Percentiles rank a stretch among this genome's conserved stretches.
These are phyloP conservation scores for Fraxinus nigra DNA, from an alignment of 305 asterid genomes.

Conservation along the genomic window DNA sequence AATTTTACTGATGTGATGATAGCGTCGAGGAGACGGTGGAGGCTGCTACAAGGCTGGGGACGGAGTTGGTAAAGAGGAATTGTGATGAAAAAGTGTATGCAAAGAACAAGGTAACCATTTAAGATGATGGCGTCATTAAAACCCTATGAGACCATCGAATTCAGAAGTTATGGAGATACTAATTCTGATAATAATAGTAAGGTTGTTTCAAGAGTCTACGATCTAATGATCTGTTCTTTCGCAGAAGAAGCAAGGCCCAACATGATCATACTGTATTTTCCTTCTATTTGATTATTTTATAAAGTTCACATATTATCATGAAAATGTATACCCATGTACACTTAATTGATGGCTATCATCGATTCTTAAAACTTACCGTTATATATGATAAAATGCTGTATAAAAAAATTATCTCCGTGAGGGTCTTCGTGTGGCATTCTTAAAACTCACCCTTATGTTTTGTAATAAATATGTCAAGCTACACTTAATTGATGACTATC, in stretches of 20 bases:
- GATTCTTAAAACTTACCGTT: too few species aligned
- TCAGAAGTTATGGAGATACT: conserved; percentile 6
- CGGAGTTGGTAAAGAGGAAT: conserved; percentile 29
- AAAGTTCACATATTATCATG: background rate
- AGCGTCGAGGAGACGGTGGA: conserved; percentile 34
- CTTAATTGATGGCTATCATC: too few species aligned
- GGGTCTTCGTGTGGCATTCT: background rate
- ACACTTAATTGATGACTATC: conserved; percentile 6
- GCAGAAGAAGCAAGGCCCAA: background rate
- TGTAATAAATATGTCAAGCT: conserved; percentile 3
- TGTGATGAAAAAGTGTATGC: conserved; percentile 38
- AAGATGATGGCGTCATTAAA: conserved; percentile 23
- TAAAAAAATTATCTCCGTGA: too few species aligned
- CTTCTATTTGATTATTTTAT: background rate
- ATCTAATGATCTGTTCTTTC: too few species aligned
- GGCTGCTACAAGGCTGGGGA: conserved; percentile 37
- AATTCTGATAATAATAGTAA: conserved; percentile 15
- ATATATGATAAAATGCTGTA: too few species aligned
- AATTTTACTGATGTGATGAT: conserved; percentile 4
- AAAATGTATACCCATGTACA: too few species aligned
- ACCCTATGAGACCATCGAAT: conserved; percentile 30
- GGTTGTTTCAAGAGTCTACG: conserved; percentile 18
- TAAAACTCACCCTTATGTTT: background rate
- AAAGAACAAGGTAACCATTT: conserved; percentile 22
- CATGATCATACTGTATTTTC: background rate